Evolutionary conservation across 805 yeast species (phyloP).

Genomic region (Teunomyces cretensis): DNA sequence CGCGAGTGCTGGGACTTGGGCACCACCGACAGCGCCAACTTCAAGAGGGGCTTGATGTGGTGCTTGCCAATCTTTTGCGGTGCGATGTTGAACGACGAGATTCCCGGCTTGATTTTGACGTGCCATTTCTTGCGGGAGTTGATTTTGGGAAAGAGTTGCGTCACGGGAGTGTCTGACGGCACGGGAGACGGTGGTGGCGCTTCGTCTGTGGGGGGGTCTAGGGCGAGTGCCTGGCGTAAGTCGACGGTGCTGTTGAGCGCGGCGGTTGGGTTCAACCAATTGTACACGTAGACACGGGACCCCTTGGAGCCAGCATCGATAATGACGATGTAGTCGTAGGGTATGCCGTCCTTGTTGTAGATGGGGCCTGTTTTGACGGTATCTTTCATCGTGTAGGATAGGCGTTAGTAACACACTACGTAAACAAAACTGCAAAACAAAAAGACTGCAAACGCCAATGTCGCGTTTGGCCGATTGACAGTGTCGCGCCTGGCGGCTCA

Average conservation of each 20-base stretch:
- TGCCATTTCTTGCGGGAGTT: slow-evolving; percentile 45
- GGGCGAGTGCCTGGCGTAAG: not conserved
- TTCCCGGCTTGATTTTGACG: slow-evolving; percentile 55
- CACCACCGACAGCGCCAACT: slow-evolving; percentile 48
- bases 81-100: slow-evolving; percentile 47
- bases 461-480: too few relatives aligned
- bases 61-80: slow-evolving; percentile 53
- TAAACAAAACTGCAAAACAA: too few relatives aligned
- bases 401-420: too few relatives aligned
- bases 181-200: not conserved
- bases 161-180: too few relatives aligned
- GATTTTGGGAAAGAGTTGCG: slow-evolving; percentile 28
- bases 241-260: slow-evolving; percentile 19
- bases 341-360: slow-evolving; percentile 41
- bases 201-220: not conserved
- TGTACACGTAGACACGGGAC: slow-evolving; percentile 58
- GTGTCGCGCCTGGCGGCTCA: too few relatives aligned
- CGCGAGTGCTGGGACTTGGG: slow-evolving; percentile 60
- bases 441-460: too few relatives aligned
- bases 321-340: slow-evolving; percentile 59
- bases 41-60: slow-evolving; percentile 50
- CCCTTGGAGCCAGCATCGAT: slow-evolving; percentile 71
- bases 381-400: not conserved
- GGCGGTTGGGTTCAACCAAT: slow-evolving; percentile 47
- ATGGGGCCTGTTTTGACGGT: slow-evolving; percentile 2